phyloP scores from a whole-genome alignment of 2,329 filamentous ascomycete genomes.

The Nemania sp. region DNA sequence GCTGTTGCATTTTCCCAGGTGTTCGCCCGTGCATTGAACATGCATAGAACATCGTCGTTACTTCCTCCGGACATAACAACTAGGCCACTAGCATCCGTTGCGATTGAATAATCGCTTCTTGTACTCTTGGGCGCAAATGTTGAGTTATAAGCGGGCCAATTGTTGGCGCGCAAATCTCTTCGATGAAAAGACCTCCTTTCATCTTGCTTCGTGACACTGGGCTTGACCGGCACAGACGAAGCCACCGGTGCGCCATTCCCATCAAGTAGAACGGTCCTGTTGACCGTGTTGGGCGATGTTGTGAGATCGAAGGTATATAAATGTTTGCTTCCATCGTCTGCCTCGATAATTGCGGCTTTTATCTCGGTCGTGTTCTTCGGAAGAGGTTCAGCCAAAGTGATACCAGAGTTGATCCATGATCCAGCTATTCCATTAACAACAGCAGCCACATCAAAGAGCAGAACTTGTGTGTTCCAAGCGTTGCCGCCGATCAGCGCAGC shows the following conservation, averaged over 20 bases:
- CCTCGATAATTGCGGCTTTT: slow-evolving; percentile 67
- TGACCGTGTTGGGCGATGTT: slow-evolving; percentile 73
- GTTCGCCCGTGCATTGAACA: slow-evolving; percentile 79
- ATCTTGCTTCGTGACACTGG: slow-evolving; percentile 30
- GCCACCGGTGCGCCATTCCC: slow-evolving; percentile 58
- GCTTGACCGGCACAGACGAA: slow-evolving; percentile 48
- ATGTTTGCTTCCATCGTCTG: slow-evolving; percentile 75
- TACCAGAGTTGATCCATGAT: slow-evolving; percentile 68
- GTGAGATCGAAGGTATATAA: slow-evolving; percentile 79
- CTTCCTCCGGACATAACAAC: slow-evolving; percentile 81
- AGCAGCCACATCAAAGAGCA: slow-evolving; percentile 63
- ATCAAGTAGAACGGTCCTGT: slow-evolving; percentile 68
- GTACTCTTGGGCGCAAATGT: slow-evolving; percentile 68
- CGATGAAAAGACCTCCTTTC: neutral
- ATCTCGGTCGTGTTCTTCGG: slow-evolving; percentile 58
- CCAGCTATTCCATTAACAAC: slow-evolving; percentile 43
- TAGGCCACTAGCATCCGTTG: slow-evolving; percentile 65
- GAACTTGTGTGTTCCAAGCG: slow-evolving; percentile 67
- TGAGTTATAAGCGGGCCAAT: slow-evolving; percentile 80
- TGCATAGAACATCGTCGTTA: slow-evolving; percentile 65
- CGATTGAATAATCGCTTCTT: slow-evolving; percentile 72
- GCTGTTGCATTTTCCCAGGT: slow-evolving; percentile 74
- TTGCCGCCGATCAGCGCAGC: slow-evolving; percentile 77
- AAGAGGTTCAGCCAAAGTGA: slow-evolving; percentile 63
- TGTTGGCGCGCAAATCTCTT: slow-evolving; percentile 57